A percentile compares a stretch with the other conserved stretches of the same genome.
phyloP scores from a whole-genome alignment of 2,329 filamentous ascomycete genomes.

The Aspergillus quadricinctus region DNA sequence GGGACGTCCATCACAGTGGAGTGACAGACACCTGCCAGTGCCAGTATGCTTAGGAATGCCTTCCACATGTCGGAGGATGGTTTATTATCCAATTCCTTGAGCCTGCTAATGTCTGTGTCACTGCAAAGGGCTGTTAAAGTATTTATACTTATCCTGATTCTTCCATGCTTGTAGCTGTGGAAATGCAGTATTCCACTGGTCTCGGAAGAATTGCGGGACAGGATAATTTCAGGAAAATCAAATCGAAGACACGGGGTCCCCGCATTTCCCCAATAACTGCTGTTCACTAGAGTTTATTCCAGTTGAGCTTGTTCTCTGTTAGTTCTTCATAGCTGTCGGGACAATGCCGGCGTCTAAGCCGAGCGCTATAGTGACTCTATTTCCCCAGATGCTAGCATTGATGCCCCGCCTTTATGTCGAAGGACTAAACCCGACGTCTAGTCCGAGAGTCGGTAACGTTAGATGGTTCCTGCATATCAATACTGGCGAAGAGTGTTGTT shows the following conservation, averaged over 20 bases:
- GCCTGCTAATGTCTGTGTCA: neutral
- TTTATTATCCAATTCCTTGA: neutral
- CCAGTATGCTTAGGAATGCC: neutral
- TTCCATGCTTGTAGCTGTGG: neutral
- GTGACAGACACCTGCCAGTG: neutral
- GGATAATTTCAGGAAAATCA: neutral
- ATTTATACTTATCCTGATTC: neutral
- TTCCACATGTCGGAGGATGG: neutral
- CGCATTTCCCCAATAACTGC: neutral
- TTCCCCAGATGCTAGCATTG: neutral
- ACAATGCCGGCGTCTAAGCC: neutral
- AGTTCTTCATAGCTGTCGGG: neutral
- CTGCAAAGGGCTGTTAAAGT: neutral
- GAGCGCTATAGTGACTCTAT: neutral
- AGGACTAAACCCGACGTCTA: no score
- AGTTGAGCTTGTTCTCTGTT: neutral
- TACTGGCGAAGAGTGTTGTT: no score
- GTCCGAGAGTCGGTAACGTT: no score
- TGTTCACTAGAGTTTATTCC: neutral
- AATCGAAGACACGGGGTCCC: no score
- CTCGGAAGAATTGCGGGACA: neutral
- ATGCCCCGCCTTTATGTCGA: neutral
- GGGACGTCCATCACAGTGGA: constrained; percentile 1
- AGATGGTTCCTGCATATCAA: no score
- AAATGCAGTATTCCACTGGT: neutral